Conservation (phyloP, 306 rosid species). For the Dryas drummondii region DNA sequence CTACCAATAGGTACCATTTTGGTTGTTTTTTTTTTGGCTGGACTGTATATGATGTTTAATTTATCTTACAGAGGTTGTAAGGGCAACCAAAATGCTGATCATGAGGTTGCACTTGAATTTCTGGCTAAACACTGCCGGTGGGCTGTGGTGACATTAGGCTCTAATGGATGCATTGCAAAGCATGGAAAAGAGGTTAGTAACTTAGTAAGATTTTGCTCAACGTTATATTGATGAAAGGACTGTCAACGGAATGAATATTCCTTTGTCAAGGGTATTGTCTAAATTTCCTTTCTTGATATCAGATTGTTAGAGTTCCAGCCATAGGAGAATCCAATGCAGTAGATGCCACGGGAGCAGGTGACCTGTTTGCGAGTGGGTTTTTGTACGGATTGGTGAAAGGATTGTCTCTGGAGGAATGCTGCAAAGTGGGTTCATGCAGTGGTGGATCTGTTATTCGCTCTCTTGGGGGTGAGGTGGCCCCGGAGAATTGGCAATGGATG, state of each 20-base stretch:
- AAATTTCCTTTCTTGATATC: conserved; percentile 7
- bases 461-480: conserved; percentile 88
- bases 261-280: neutral
- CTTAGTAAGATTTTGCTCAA: neutral
- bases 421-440: conserved; percentile 86
- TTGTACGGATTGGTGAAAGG: conserved; percentile 85
- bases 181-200: conserved; percentile 80
- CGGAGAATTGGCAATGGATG: conserved; percentile 90
- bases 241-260: neutral
- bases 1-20: neutral
- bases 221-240: neutral
- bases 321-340: conserved; percentile 67
- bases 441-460: conserved; percentile 88
- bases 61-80: conserved; percentile 39
- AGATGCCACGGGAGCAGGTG: conserved; percentile 99
- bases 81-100: conserved; percentile 53
- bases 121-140: conserved; percentile 72
- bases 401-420: conserved; percentile 78
- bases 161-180: conserved; percentile 86
- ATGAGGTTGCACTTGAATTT: conserved; percentile 63
- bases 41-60: conserved; percentile 19
- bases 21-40: neutral
- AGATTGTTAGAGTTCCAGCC: conserved; percentile 75
- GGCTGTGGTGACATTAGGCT: conserved; percentile 91
- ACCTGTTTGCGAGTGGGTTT: conserved; percentile 93